Base-by-base conservation (phyloP, 805 yeast genomes). In the Lipomyces chichibuensis region DNA sequence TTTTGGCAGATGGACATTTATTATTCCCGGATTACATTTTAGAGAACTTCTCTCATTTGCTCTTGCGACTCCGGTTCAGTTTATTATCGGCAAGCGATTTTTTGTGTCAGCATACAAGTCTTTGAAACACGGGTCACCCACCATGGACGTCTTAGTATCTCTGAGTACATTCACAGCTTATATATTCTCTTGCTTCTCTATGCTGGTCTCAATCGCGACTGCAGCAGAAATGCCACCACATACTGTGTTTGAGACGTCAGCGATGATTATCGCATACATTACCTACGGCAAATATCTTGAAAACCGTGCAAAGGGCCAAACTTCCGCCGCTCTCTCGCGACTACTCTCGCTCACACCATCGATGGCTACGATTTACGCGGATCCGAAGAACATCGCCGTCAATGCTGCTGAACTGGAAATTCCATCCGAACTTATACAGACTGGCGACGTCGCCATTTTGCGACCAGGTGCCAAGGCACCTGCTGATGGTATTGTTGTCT, bases 141-240 rank as follows among this genome's bases (percentile, higher is more conserved):
- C 94, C 7, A 96, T 95, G 99, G 99, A 95, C 77, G 90, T 94
- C 1, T 81, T 95, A 67, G 92, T 95, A 49, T 87, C 90, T 62
- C 81, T 90, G 25, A 91, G 98, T 2, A 92, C 97, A 0, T 79
- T 88, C 59, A 86, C 90, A 27, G 91, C 97, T 3, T 95, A 86
- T 75, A 59, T 81, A 4, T 94, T 91, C 74, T 92, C 98, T 0
- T 75, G 89, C 0, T 76, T 86, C 32, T 84, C 95, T 0, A 85
- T 92, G 69, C 37, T 84, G 0, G 77, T 82, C 46, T 81, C 80
- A 2, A 59, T 80, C 20, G 29, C 72, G 17, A 53, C 62, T 7
- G 69, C 69, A 6, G 60, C 65, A 13, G 61, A 63, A 9, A 74
- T 76, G 0, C 96, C 97, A 5, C 86, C 84, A 62, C 85, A 89